Conservation (phyloP, 225 moss, liverwort and hornwort genomes). For the Bryoerythrophyllum caledonicum region DNA sequence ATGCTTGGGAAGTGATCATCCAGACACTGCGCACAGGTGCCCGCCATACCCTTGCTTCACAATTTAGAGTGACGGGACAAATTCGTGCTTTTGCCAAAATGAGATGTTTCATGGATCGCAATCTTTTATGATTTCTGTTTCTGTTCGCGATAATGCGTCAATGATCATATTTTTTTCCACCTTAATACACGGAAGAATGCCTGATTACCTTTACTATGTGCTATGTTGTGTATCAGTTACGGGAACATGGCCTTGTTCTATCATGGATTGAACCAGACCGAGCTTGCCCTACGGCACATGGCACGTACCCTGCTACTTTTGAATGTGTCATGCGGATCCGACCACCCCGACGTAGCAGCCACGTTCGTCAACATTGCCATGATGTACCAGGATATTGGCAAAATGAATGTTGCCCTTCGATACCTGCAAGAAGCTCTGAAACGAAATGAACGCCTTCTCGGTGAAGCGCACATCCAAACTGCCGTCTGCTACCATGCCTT, state of each 20-base stretch:
- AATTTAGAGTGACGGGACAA: not conserved
- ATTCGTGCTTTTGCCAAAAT: not conserved
- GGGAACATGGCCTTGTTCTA: conserved; percentile 96
- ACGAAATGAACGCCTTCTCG: conserved; percentile 81
- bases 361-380: conserved; percentile 99
- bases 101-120: not conserved
- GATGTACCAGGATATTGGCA: conserved; percentile 97
- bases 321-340: conserved; percentile 88
- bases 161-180: not conserved
- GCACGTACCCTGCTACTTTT: conserved; percentile 78
- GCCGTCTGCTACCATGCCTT: conserved; percentile 96
- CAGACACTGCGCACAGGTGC: conserved; percentile 96
- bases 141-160: not conserved
- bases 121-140: not conserved
- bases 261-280: conserved; percentile 89
- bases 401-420: conserved; percentile 89
- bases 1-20: conserved; percentile 90
- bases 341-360: conserved; percentile 93
- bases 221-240: conserved; percentile 56
- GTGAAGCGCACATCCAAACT: conserved; percentile 90
- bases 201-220: conserved; percentile 8
- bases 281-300: conserved; percentile 92
- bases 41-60: not conserved
- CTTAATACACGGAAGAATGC: not conserved
- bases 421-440: conserved; percentile 96